These are phyloP conservation scores for Teunomyces atbi DNA, from an alignment of 805 yeast genomes.

Conservation along the genomic window DNA sequence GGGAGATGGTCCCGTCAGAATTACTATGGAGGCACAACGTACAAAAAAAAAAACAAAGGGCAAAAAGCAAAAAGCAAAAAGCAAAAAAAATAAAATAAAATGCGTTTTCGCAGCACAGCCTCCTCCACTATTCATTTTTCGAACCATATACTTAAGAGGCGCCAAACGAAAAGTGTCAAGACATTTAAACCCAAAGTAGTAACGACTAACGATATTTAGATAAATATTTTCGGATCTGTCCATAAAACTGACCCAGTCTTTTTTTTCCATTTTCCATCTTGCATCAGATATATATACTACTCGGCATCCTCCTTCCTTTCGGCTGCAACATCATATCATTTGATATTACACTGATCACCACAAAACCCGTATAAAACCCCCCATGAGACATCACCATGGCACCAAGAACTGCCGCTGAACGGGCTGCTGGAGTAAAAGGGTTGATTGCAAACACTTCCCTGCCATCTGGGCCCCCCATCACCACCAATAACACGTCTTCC, in stretches of 20 bases:
- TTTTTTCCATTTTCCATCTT: neutral
- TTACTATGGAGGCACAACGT: neutral
- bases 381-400: conserved; percentile 9
- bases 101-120: conserved; percentile 4
- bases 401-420: conserved; percentile 10
- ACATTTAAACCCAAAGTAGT: neutral
- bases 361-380: neutral
- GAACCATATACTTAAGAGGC: neutral
- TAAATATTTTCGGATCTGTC: neutral
- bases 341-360: neutral
- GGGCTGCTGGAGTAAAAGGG: conserved; percentile 3
- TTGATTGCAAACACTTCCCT: conserved; percentile 1
- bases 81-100: neutral
- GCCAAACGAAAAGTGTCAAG: neutral
- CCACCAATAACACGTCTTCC: neutral
- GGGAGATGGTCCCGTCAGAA: neutral
- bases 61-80: neutral
- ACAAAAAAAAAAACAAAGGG: neutral
- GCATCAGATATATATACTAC: neutral
- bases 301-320: neutral
- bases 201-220: neutral
- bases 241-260: neutral
- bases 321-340: neutral
- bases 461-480: conserved; percentile 15
- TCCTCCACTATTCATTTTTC: neutral